A percentile compares a stretch with the other conserved stretches of the same genome.
These are phyloP conservation scores for Psilocybe tampanensis DNA, from an alignment of 768 basidiomycete genomes.

Conservation along the genomic window DNA sequence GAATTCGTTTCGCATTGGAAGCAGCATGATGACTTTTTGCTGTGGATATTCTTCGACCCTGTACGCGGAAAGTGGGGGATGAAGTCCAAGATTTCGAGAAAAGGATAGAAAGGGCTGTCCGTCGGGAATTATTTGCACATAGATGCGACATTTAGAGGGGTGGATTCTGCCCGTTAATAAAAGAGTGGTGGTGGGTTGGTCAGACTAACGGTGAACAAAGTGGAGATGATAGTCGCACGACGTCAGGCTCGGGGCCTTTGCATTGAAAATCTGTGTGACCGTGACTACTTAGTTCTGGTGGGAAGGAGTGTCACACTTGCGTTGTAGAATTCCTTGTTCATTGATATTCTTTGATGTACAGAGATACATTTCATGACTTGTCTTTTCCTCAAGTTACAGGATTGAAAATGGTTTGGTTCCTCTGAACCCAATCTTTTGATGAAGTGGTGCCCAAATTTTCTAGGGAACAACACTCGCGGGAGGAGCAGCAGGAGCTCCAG, in stretches of 20 bases:
- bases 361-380: too few species aligned
- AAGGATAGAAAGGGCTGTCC: background rate
- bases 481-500: constrained; percentile 1
- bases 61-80: background rate
- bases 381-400: too few species aligned
- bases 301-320: too few species aligned
- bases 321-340: too few species aligned
- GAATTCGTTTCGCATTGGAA: background rate
- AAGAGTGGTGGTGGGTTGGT: too few species aligned
- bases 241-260: too few species aligned
- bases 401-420: background rate
- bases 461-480: background rate
- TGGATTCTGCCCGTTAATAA: background rate
- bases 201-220: too few species aligned
- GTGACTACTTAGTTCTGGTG: too few species aligned
- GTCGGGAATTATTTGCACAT: background rate
- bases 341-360: too few species aligned
- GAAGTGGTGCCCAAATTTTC: too few species aligned
- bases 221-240: too few species aligned
- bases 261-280: too few species aligned
- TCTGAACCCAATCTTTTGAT: constrained; percentile 5
- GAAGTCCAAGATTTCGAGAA: background rate
- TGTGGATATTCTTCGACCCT: background rate
- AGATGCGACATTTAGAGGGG: background rate
- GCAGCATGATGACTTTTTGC: background rate